A percentile compares a stretch with the other conserved stretches of the same genome.
Conservation (phyloP, 257 asterid genomes). For the Solanum bukasovii region DNA sequence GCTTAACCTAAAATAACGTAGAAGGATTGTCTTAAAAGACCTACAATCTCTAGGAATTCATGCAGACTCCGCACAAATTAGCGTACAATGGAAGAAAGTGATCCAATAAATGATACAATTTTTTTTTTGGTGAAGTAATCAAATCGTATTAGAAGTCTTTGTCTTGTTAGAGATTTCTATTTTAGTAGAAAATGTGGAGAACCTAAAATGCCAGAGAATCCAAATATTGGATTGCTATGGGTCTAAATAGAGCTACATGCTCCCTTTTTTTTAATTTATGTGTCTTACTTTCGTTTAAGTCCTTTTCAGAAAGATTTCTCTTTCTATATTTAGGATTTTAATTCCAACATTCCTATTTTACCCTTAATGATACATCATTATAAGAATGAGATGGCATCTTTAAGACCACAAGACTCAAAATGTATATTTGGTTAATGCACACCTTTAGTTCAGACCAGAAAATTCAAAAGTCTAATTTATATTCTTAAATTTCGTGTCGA, state of each 20-base stretch:
- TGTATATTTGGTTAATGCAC: background rate
- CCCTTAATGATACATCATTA: background rate
- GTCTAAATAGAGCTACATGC: background rate
- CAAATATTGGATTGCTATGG: background rate
- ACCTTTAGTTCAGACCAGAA: background rate
- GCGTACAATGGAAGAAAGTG: background rate
- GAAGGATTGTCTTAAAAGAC: background rate
- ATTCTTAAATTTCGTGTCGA: background rate
- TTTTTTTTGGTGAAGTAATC: background rate
- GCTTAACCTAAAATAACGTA: background rate
- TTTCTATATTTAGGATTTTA: background rate
- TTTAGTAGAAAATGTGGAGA: background rate
- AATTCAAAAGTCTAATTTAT: background rate
- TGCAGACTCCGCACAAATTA: background rate
- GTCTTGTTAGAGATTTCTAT: background rate
- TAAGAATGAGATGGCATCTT: background rate
- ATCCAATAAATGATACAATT: background rate
- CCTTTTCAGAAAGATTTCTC: background rate
- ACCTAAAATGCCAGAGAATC: background rate
- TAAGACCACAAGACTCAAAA: background rate
- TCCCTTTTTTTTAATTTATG: background rate
- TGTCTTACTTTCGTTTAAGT: background rate
- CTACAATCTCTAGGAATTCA: background rate
- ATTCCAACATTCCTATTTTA: background rate
- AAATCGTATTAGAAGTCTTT: background rate